A percentile compares a stretch with the other conserved stretches of the same genome.
phyloP scores from a whole-genome alignment of 202 grass and related monocot genomes.

The Setaria viridis region DNA sequence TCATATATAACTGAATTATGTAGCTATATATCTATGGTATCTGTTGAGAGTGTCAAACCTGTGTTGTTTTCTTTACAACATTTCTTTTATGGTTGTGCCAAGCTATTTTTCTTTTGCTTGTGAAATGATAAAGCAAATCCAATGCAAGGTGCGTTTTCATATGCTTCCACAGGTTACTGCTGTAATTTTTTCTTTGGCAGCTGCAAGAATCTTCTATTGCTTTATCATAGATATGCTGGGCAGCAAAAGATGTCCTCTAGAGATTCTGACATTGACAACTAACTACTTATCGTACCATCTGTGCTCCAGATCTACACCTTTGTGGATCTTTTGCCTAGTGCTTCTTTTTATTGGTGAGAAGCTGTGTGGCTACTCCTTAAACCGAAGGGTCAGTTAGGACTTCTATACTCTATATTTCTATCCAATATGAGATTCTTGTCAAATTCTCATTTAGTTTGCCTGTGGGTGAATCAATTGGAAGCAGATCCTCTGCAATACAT shows the following conservation, averaged over 20 bases:
- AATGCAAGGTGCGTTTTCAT: slow-evolving; percentile 9
- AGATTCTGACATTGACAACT: slow-evolving; percentile 46
- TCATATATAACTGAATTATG: slow-evolving; percentile 9
- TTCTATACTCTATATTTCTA: slow-evolving; percentile 9
- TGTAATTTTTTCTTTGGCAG: neutral
- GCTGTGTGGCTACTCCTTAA: slow-evolving; percentile 32
- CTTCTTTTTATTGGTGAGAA: slow-evolving; percentile 35
- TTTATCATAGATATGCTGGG: slow-evolving; percentile 27
- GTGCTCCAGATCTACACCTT: slow-evolving; percentile 33
- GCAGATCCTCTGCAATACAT: no score
- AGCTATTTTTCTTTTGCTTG: neutral
- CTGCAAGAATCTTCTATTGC: slow-evolving; percentile 39
- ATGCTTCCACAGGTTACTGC: slow-evolving; percentile 11
- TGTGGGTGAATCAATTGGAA: neutral
- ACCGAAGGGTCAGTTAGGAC: slow-evolving; percentile 24
- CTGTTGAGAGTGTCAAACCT: neutral
- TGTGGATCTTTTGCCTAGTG: slow-evolving; percentile 33
- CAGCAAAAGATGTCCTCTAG: slow-evolving; percentile 32
- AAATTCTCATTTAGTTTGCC: neutral
- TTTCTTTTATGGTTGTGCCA: neutral
- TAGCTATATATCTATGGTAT: neutral
- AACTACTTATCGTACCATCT: slow-evolving; percentile 27
- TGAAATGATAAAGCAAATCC: slow-evolving; percentile 9
- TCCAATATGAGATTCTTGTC: neutral
- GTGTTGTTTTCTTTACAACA: neutral